Evolutionary conservation across 805 yeast genomes (phyloP).

Genomic region (Ogataea pignaliae): DNA sequence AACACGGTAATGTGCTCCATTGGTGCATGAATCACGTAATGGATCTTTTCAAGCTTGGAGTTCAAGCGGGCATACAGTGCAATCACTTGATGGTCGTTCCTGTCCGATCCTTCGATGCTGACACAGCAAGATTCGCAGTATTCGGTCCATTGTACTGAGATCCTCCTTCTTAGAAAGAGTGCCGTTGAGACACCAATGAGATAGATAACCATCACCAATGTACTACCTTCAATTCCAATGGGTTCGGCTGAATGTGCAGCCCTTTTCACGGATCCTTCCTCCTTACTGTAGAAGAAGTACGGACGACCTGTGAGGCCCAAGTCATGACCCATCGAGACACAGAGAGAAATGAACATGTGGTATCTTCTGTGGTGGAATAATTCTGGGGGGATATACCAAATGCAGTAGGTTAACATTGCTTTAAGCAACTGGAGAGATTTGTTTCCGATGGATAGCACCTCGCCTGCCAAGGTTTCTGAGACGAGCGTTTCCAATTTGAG

Average conservation of each 20-base stretch:
- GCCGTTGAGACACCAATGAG: slow-evolving; percentile 59
- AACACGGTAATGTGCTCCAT: slow-evolving; percentile 30
- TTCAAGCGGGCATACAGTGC: slow-evolving; percentile 58
- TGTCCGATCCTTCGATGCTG: slow-evolving; percentile 36
- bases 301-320: slow-evolving; percentile 63
- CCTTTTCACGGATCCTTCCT: slow-evolving; percentile 37
- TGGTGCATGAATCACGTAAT: slow-evolving; percentile 42
- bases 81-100: slow-evolving; percentile 35
- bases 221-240: slow-evolving; percentile 41
- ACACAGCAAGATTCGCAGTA: slow-evolving; percentile 59
- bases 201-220: slow-evolving; percentile 55
- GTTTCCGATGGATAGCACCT: slow-evolving; percentile 63
- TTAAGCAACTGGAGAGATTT: slow-evolving; percentile 67
- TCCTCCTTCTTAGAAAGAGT: slow-evolving; percentile 59
- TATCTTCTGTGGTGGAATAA: slow-evolving; percentile 74
- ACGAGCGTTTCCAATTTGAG: slow-evolving; percentile 51
- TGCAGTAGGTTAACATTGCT: slow-evolving; percentile 52
- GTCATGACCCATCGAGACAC: slow-evolving; percentile 69
- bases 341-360: slow-evolving; percentile 61
- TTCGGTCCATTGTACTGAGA: slow-evolving; percentile 59
- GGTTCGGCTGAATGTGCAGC: slow-evolving; percentile 37
- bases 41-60: slow-evolving; percentile 58
- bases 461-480: slow-evolving; percentile 45
- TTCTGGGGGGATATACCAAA: slow-evolving; percentile 86
- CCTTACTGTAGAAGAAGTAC: slow-evolving; percentile 36